Evolutionary conservation across 306 rosid species (phyloP).

Genomic region (Casuarina glauca): DNA sequence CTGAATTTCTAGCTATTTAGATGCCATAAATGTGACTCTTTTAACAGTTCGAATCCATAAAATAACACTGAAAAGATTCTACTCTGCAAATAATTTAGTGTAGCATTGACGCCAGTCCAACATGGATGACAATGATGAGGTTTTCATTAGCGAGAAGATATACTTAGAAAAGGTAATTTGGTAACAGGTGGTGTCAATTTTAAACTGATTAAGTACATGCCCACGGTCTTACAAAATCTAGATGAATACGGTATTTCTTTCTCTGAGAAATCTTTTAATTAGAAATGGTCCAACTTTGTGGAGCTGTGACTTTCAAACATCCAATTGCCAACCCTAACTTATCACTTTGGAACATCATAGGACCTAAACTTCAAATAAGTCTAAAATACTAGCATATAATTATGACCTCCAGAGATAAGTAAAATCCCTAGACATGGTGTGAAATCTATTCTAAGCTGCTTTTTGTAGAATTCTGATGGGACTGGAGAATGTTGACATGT

Average conservation of each 20-base stretch:
- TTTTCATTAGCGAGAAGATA: background rate
- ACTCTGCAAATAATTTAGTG: background rate
- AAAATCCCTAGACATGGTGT: background rate
- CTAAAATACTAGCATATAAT: background rate
- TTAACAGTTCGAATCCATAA: no score
- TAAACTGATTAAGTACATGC: background rate
- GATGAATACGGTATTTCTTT: background rate
- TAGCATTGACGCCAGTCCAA: background rate
- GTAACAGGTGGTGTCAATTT: no score
- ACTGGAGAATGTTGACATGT: background rate
- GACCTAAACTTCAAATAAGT: background rate
- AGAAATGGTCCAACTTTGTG: background rate
- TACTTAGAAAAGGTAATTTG: background rate
- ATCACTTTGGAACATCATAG: background rate
- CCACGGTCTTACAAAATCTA: background rate
- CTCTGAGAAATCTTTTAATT: background rate
- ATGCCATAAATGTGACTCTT: background rate
- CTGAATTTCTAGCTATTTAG: conserved; percentile 14
- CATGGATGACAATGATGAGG: background rate
- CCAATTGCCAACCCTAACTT: background rate
- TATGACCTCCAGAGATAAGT: background rate
- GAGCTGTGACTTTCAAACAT: background rate
- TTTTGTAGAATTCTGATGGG: background rate
- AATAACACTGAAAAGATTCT: background rate
- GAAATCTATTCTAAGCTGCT: background rate